phyloP scores from a whole-genome alignment of 2,329 filamentous ascomycete species.

The Trichoderma semiorbis region DNA sequence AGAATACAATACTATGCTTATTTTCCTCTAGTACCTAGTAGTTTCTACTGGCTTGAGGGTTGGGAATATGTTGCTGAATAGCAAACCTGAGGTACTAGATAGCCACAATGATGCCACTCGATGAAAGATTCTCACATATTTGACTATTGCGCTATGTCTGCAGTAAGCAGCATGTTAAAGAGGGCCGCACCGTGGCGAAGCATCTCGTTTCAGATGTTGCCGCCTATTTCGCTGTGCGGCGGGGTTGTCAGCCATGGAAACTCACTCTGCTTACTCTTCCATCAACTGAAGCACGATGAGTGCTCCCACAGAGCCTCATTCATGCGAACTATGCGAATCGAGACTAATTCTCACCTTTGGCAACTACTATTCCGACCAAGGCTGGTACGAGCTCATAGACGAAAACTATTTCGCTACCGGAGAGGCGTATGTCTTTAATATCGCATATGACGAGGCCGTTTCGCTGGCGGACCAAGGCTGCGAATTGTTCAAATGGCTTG shows the following conservation, averaged over 20 bases:
- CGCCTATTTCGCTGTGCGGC: background rate
- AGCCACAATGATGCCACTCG: background rate
- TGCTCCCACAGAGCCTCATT: background rate
- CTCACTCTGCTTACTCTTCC: background rate
- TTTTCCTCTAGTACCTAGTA: background rate
- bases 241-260: background rate
- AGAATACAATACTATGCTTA: too few relatives aligned
- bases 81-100: too few relatives aligned
- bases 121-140: background rate
- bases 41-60: background rate
- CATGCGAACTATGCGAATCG: background rate
- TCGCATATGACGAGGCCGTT: background rate
- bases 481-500: background rate
- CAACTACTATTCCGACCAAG: conserved; percentile 2
- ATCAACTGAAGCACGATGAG: background rate
- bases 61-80: background rate
- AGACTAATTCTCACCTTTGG: background rate
- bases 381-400: conserved; percentile 4
- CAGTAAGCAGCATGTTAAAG: background rate
- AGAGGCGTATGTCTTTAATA: conserved; percentile 2
- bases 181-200: background rate
- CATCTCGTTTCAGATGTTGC: background rate
- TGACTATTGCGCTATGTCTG: background rate
- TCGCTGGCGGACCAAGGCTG: conserved; percentile 1
- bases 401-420: conserved; percentile 10